Conservation (phyloP, 768 basidiomycete species). For the Trametes maxima region DNA sequence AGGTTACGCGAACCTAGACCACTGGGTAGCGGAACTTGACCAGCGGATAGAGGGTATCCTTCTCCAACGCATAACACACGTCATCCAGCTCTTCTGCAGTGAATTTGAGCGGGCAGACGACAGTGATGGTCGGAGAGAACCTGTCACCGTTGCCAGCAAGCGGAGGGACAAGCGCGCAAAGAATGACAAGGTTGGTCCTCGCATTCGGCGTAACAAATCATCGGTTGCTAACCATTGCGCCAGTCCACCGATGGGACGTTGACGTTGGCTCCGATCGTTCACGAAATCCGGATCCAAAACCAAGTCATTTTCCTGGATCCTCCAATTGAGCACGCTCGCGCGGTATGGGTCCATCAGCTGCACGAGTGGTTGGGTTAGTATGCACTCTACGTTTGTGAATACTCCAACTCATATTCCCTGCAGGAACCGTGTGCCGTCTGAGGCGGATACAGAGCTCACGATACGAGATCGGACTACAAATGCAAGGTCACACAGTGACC, state of each 20-base stretch:
- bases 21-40: constrained; percentile 59
- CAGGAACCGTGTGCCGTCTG: constrained; percentile 86
- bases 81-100: constrained; percentile 84
- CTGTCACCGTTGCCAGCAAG: constrained; percentile 54
- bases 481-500: constrained; percentile 64
- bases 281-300: constrained; percentile 97
- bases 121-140: constrained; percentile 55
- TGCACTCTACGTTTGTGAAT: background rate
- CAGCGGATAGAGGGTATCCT: constrained; percentile 83
- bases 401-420: background rate
- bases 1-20: constrained; percentile 78
- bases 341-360: constrained; percentile 85
- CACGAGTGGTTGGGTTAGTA: constrained; percentile 82
- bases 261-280: constrained; percentile 82
- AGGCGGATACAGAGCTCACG: constrained; percentile 91
- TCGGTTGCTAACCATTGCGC: background rate
- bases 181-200: constrained; percentile 69
- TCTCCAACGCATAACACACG: constrained; percentile 68
- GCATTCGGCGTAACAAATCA: background rate
- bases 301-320: constrained; percentile 99
- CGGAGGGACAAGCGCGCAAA: constrained; percentile 72
- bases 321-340: constrained; percentile 92
- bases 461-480: constrained; percentile 95
- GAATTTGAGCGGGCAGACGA: constrained; percentile 85
- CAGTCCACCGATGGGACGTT: constrained; percentile 76